phyloP scores from a whole-genome alignment of 2,329 filamentous ascomycete genomes.

The Trichoderma sp. region DNA sequence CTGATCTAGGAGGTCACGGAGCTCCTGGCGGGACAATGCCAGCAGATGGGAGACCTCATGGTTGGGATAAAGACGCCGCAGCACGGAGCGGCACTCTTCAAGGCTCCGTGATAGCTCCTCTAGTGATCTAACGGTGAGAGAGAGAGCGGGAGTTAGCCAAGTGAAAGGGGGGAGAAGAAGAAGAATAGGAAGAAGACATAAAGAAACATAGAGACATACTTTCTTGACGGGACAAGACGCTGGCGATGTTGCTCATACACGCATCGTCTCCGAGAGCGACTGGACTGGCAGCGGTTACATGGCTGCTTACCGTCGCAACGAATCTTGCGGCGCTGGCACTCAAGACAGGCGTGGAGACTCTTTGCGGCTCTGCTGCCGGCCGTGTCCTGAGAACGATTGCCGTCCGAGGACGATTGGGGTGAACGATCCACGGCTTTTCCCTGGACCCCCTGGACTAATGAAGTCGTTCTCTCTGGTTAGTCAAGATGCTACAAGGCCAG shows the following conservation, averaged over 20 bases:
- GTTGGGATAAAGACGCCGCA: constrained; percentile 61
- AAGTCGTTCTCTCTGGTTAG: not conserved
- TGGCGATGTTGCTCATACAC: constrained; percentile 79
- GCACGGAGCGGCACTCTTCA: constrained; percentile 62
- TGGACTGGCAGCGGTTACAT: constrained; percentile 79
- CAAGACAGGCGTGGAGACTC: constrained; percentile 65
- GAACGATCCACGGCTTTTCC: constrained; percentile 1
- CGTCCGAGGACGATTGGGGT: constrained; percentile 19
- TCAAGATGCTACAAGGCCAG: not conserved
- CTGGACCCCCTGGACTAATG: constrained; percentile 9
- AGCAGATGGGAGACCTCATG: constrained; percentile 51
- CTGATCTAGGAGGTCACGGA: constrained; percentile 54
- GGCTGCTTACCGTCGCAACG: constrained; percentile 79
- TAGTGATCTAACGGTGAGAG: constrained; percentile 43
- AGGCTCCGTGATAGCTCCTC: constrained; percentile 62
- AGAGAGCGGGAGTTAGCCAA: no score
- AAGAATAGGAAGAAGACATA: not conserved
- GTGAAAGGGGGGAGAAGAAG: not conserved
- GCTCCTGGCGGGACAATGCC: constrained; percentile 56
- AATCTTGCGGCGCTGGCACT: constrained; percentile 78
- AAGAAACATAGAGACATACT: constrained; percentile 43
- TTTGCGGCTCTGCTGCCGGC: constrained; percentile 49
- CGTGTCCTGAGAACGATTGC: constrained; percentile 38
- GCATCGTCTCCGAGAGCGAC: constrained; percentile 74
- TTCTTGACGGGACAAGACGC: constrained; percentile 72